Base-by-base conservation (phyloP, 2,329 filamentous ascomycete genomes). In the Neonectria punicea region DNA sequence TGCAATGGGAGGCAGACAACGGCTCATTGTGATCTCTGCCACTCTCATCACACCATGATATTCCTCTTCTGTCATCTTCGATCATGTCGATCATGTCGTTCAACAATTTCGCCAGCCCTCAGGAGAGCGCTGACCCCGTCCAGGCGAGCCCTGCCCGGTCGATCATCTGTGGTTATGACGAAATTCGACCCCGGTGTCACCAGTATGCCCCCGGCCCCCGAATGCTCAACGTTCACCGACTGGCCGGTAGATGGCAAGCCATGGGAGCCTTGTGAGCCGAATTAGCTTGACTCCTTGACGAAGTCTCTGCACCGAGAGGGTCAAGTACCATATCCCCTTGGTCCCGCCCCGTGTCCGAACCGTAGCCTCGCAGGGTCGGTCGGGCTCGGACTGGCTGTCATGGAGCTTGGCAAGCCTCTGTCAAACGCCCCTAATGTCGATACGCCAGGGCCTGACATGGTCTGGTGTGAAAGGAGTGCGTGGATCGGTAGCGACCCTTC, bases 121-220 rank as follows among this genome's bases (percentile, higher is more conserved):
- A 90, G 74, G 11, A 90, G 77, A 7, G 87, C 87, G 64, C 82
- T 87, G 78, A 90, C 87, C 2, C 87, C 87, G 66, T 90, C 87
- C 20, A 89, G 76, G 4, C 74, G 74, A 10, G 62, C 51, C 51
- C 71, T 77, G 3, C 54, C 41, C 6, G 76, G 74, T 5, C 67
- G 68, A 22, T 56, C 55, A 16, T 68, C 54, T 30, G 44, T 76
- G 16, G 71, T 54, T 5, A 68, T 61, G 18, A 63, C 53, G 6
- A 70, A 62, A 53, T 74, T 69, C 53, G 71, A 65, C 36, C 72
- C 67, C 14, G 73, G 61, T 7, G 72, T 75, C 75, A 77, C 80
- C 49, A 76, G 46, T 28, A 78, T 74, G 49, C 80, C 76, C 16
- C 72, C 72, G 44, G 78, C 76, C 20, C 66, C 63, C 11, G 69